A percentile compares a stretch with the other conserved stretches of the same genome.
Conservation (phyloP, 257 asterid species). For the Solanum pennellii region DNA sequence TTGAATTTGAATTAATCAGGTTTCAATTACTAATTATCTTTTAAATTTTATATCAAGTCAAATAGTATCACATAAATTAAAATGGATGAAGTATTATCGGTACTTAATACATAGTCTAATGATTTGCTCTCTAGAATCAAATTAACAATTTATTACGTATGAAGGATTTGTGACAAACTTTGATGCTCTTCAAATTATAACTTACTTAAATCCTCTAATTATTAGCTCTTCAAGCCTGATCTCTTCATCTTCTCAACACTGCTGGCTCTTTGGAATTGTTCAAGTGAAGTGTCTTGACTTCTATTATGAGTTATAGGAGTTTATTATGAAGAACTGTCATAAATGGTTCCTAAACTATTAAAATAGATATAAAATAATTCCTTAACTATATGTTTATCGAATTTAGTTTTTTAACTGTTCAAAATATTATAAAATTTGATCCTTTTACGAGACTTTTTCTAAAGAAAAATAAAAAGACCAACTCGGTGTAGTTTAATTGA, state of each 20-base stretch:
- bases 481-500: background rate
- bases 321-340: too few relatives aligned
- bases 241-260: background rate
- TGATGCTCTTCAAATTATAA: background rate
- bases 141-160: background rate
- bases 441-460: background rate
- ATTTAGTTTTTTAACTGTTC: too few relatives aligned
- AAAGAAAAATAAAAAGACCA: background rate
- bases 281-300: background rate
- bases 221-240: background rate
- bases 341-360: too few relatives aligned
- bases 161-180: background rate
- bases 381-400: too few relatives aligned
- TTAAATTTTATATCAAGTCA: background rate
- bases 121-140: background rate
- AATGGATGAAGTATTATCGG: background rate
- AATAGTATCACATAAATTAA: background rate
- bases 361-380: too few relatives aligned
- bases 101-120: background rate
- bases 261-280: background rate
- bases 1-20: too few relatives aligned
- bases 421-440: too few relatives aligned
- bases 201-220: background rate
- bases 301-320: too few relatives aligned
- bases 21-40: too few relatives aligned